Base-by-base conservation (phyloP, 148 eudicot genomes). In the Limonium bicolor region DNA sequence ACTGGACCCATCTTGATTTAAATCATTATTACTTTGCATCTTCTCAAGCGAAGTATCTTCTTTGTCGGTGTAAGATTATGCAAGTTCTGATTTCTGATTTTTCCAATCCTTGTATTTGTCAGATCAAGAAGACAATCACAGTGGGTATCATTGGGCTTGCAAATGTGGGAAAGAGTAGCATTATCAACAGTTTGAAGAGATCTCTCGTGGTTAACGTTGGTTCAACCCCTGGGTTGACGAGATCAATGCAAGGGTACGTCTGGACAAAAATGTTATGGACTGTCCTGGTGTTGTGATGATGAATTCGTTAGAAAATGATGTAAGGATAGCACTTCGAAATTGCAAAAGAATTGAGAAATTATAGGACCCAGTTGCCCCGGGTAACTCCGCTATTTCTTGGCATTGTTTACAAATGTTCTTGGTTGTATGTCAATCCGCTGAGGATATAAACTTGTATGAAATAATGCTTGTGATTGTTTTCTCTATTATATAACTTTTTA, bases 121-220 rank as follows among this genome's bases (percentile, higher is more conserved):
- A 92, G 95, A 85, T 85, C 3, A 85, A 85, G 59, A 85, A 73
- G 68, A 73, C 99, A 0, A 81, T 92, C 50, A 78, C 95, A 2
- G 95, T 92, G 13, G 99, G 99, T 2, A 57, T 92, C 38, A 72
- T 85, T 29, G 99, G 95, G 21, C 77, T 92, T 47, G 95, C 99
- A 33, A 92, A 92, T 62, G 95, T 92, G 33, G 99, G 99, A 31
- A 92, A 92, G 74, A 92, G 99, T 60, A 92, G 99, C 68, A 68
- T 92, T 15, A 92, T 92, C 35, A 92, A 92, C 48, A 92, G 99
- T 59, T 72, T 92, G 66, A 92, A 92, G 74, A 78, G 99, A 63
- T 77, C 78, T 51, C 94, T 78, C 56, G 99, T 73, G 31, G 99
- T 70, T 50, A 71, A 76, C 58, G 95, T 78, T 49, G 95, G 99